These are phyloP conservation scores for Candida tetrigidarum DNA, from an alignment of 1,139 yeast genomes.

Conservation along the genomic window DNA sequence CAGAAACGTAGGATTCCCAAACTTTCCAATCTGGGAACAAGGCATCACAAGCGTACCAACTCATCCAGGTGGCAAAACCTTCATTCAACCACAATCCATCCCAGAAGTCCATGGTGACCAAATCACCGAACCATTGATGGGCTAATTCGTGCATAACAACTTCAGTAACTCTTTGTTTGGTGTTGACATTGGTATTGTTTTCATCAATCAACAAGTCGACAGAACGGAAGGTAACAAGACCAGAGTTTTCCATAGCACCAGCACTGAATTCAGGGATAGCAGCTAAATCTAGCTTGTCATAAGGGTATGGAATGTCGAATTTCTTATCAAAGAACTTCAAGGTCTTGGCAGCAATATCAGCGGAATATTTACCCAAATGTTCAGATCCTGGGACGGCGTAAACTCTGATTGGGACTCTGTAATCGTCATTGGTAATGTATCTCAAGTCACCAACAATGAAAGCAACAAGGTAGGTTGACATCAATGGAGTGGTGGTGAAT, in stretches of 20 bases:
- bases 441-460: constrained; percentile 80
- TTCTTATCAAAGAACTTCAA: constrained; percentile 54
- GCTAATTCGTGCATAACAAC: constrained; percentile 66
- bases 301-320: constrained; percentile 61
- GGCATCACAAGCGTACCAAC: constrained; percentile 54
- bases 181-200: constrained; percentile 43
- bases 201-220: constrained; percentile 57
- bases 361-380: constrained; percentile 52
- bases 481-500: constrained; percentile 63
- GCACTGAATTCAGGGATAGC: constrained; percentile 63
- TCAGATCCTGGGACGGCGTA: constrained; percentile 59
- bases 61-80: constrained; percentile 67
- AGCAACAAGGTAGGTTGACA: constrained; percentile 82
- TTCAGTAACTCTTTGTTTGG: constrained; percentile 57
- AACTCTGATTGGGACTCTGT: constrained; percentile 64
- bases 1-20: constrained; percentile 56
- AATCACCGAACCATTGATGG: constrained; percentile 70
- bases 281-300: constrained; percentile 60
- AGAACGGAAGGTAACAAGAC: constrained; percentile 57
- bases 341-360: constrained; percentile 54
- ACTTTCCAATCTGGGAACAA: constrained; percentile 63
- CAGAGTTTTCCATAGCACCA: constrained; percentile 69
- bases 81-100: constrained; percentile 67
- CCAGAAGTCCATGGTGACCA: constrained; percentile 70
- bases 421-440: constrained; percentile 65